These are phyloP conservation scores for Saturnispora sekii DNA, from an alignment of 805 yeast genomes.

Conservation along the genomic window DNA sequence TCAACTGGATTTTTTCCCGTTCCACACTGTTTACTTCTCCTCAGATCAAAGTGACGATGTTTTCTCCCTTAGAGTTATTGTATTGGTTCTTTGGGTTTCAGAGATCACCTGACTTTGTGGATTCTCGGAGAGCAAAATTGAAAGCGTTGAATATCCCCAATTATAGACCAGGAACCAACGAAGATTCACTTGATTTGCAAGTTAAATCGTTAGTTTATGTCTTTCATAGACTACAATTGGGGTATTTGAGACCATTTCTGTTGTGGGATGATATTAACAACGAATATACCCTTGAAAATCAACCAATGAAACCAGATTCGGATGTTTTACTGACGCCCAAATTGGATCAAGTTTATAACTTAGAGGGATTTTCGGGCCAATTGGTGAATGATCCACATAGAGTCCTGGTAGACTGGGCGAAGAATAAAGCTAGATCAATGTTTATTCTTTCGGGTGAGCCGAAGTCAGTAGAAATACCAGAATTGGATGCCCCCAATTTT, in stretches of 20 bases:
- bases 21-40: too few species aligned
- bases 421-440: constrained; percentile 55
- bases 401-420: constrained; percentile 54
- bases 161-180: constrained; percentile 35
- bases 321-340: constrained; percentile 26
- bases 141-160: constrained; percentile 37
- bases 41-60: too few species aligned
- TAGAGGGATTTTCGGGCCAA: constrained; percentile 31
- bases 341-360: constrained; percentile 48
- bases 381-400: constrained; percentile 52
- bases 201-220: constrained; percentile 49
- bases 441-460: constrained; percentile 48
- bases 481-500: constrained; percentile 19
- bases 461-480: constrained; percentile 25
- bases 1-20: too few species aligned
- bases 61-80: neutral
- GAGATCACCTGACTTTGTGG: too few species aligned
- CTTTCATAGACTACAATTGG: constrained; percentile 27
- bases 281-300: constrained; percentile 8
- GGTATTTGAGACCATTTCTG: constrained; percentile 28
- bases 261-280: constrained; percentile 17
- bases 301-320: neutral
- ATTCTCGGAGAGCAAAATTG: constrained; percentile 4
- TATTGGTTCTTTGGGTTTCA: neutral
- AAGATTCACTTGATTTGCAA: constrained; percentile 54